Conservation (phyloP, 1,139 yeast genomes). For the Kodamaea ohmeri region DNA sequence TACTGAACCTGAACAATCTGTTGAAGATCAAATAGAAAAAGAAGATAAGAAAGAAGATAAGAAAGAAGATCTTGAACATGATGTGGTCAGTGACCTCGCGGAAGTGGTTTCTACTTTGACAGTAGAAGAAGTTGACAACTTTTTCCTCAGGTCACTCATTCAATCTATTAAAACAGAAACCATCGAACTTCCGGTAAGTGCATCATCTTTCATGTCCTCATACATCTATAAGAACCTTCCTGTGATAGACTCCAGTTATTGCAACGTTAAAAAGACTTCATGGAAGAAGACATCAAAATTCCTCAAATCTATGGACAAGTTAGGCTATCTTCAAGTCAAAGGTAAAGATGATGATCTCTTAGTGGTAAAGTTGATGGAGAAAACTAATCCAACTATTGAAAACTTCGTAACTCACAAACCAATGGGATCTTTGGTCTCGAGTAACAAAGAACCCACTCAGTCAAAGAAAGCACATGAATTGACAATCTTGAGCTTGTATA, state of each 20-base stretch:
- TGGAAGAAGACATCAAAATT: conserved; percentile 90
- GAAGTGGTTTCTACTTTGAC: conserved; percentile 41
- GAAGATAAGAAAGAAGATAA: conserved; percentile 6
- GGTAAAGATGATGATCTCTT: conserved; percentile 77
- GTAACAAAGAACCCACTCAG: conserved; percentile 18
- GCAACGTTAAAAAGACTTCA: conserved; percentile 75
- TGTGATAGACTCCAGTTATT: conserved; percentile 43
- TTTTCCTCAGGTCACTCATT: conserved; percentile 64
- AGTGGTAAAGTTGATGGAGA: conserved; percentile 49
- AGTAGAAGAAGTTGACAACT: conserved; percentile 72
- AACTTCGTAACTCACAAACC: conserved; percentile 64
- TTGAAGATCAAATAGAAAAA: too few species aligned
- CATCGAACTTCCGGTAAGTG: conserved; percentile 56
- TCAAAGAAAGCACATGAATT: conserved; percentile 29
- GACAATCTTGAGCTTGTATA: conserved; percentile 43
- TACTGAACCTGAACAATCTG: conserved; percentile 4
- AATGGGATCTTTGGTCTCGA: conserved; percentile 24
- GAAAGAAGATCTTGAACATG: conserved; percentile 1
- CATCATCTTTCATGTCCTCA: conserved; percentile 74
- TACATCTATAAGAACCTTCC: conserved; percentile 75
- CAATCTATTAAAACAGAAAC: conserved; percentile 64
- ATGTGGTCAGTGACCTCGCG: conserved; percentile 18
- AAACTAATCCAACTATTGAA: conserved; percentile 46
- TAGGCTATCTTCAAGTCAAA: conserved; percentile 59
- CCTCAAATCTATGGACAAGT: conserved; percentile 80